phyloP scores from a whole-genome alignment of 2,329 filamentous ascomycete species.

The Penicillium paneum region DNA sequence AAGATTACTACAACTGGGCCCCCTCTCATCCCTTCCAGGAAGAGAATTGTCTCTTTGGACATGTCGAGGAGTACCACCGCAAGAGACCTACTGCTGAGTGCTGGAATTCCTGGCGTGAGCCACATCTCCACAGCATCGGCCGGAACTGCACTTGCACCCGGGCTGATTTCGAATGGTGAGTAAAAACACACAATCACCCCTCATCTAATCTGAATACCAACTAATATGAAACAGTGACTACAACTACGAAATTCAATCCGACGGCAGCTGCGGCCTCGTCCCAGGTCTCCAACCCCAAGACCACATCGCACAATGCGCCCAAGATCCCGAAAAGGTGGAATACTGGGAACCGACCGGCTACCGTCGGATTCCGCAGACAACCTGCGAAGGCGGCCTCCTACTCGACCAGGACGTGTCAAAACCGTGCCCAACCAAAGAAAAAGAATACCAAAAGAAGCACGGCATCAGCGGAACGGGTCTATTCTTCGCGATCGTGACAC shows the following conservation, averaged over 20 bases:
- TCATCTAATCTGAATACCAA: neutral
- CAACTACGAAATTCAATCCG: slow-evolving; percentile 79
- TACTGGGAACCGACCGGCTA: slow-evolving; percentile 87
- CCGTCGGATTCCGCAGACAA: slow-evolving; percentile 83
- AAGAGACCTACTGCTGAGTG: slow-evolving; percentile 78
- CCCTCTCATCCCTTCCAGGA: slow-evolving; percentile 77
- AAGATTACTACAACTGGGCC: slow-evolving; percentile 80
- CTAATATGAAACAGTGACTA: slow-evolving; percentile 63
- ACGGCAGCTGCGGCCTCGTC: slow-evolving; percentile 75
- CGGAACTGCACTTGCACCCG: slow-evolving; percentile 79
- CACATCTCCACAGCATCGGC: slow-evolving; percentile 66
- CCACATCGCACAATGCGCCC: slow-evolving; percentile 56
- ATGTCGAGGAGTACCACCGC: slow-evolving; percentile 82
- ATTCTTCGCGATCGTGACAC: slow-evolving; percentile 80
- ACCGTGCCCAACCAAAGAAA: slow-evolving; percentile 74
- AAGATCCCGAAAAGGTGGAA: slow-evolving; percentile 66
- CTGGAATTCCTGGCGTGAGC: slow-evolving; percentile 73
- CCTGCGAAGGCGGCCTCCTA: slow-evolving; percentile 72
- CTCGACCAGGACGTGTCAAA: slow-evolving; percentile 65
- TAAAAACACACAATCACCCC: slow-evolving; percentile 9
- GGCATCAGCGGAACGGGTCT: slow-evolving; percentile 68
- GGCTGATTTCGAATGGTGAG: slow-evolving; percentile 88
- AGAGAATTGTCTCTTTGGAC: slow-evolving; percentile 86
- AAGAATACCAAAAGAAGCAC: slow-evolving; percentile 74
- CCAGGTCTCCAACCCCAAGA: slow-evolving; percentile 65